Base-by-base conservation (phyloP, 2,329 filamentous ascomycete genomes). In the Pyricularia grisea region DNA sequence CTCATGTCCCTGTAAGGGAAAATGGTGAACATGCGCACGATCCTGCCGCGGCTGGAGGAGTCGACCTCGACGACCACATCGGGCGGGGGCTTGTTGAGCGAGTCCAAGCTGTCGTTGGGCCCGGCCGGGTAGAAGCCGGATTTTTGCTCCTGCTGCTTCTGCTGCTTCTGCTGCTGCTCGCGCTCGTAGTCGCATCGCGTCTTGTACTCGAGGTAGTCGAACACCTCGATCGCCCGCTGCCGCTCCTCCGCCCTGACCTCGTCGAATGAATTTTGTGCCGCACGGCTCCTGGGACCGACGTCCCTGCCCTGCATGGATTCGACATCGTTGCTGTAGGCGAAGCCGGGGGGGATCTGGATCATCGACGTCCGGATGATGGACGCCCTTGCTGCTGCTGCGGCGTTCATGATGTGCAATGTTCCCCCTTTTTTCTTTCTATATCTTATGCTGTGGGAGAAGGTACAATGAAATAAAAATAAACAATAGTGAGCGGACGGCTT, bases 1-100 rank as follows among this genome's bases (percentile, higher is more conserved):
- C 70, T 72, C 5, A 69, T 63, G 55, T 72, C 69, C 27, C 71
- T 68, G 33, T 69, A 70, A 30, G 70, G 71, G 64, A 69, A 72
- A 6, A 69, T 67, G 6, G 67, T 71, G 66, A 72, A 70, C 70
- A 72, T 71, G 33, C 70, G 69, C 17, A 58, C 27, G 9, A 71
- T 31, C 27, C 66, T 42, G 14, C 66, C 66, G 12, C 25, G 27
- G 5, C 36, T 25, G 23, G 66, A 42, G 4, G 25, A 20, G 12
- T 67, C 31, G 25, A 67, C 66, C 3, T 67, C 66, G 66, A 67
- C 30, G 3, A 67, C 27, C 4, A 58, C 17, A 9, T 67, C 36
- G 31, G 27, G 60, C 14, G 60, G 60, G 12, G 60, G 60, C 63
- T 71, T 71, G 25, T 66, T 55, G 23, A 63, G 27, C 60, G 60